phyloP scores from a whole-genome alignment of 1,139 yeast species.

The Suhomyces panamericanus region DNA sequence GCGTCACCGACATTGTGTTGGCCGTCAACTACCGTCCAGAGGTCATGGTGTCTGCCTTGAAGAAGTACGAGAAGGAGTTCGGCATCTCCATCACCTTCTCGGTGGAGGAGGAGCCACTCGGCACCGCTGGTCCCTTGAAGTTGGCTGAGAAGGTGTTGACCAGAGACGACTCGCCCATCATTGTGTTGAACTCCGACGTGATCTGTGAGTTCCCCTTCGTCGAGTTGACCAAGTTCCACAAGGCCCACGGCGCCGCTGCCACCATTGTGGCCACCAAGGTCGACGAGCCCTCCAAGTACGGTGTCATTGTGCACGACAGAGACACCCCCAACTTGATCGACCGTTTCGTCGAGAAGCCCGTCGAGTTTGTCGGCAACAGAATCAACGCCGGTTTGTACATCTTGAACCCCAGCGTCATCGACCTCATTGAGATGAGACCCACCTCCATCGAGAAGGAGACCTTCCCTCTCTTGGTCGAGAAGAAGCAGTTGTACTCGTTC shows the following conservation, averaged over 20 bases:
- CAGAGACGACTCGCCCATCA: constrained; percentile 95
- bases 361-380: constrained; percentile 97
- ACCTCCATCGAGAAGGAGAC: constrained; percentile 99
- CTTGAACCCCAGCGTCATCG: constrained; percentile 94
- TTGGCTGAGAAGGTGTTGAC: constrained; percentile 91
- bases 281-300: constrained; percentile 98
- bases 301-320: constrained; percentile 97
- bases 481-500: constrained; percentile 86
- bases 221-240: constrained; percentile 91
- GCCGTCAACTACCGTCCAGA: constrained; percentile 99
- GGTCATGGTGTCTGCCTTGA: constrained; percentile 94
- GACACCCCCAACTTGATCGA: constrained; percentile 92
- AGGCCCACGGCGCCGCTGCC: constrained; percentile 95
- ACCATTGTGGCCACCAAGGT: constrained; percentile 99
- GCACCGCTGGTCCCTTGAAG: constrained; percentile 98
- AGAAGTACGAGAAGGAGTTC: constrained; percentile 91
- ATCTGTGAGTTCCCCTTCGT: constrained; percentile 97
- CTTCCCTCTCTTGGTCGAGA: constrained; percentile 92
- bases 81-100: constrained; percentile 96
- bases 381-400: constrained; percentile 97
- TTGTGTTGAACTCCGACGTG: constrained; percentile 96
- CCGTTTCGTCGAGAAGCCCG: constrained; percentile 99
- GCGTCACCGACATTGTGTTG: constrained; percentile 96
- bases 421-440: constrained; percentile 95
- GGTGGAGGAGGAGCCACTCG: constrained; percentile 98